Evolutionary conservation across 2,329 filamentous ascomycete species (phyloP), one percentile per base, ranked within the genome.

Genomic region (Simplicillium aogashimaense): DNA sequence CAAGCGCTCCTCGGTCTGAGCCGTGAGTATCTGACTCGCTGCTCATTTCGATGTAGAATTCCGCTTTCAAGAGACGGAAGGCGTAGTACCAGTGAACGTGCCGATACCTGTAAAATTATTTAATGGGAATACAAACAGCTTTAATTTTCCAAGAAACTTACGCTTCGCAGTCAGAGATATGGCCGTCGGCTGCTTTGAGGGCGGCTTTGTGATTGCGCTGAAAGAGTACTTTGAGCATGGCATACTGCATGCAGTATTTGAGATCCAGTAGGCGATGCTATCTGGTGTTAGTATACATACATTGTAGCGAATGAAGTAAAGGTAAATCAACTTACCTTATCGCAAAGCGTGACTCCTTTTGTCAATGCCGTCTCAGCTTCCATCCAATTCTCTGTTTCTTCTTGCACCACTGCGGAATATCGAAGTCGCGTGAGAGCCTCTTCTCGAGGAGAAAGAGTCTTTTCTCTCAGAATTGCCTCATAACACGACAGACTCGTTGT

Each of bases 221-320:
- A 48, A 81, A 85, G 42, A 86, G 65, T 2, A 84, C 72, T 48
- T 83, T 81, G 37, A 81, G 71, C 43, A 83, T 74, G 13, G 87
- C 64, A 54, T 86, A 85, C 47, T 86, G 76, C 72, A 87, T 86
- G 45, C 77, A 78, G 58, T 87, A 87, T 55, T 86, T 87, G 31
- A 88, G 59, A 49, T 89, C 84, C 18, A 59, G 53, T 43, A 66
- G 45, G 8, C 63, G 60, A 41, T 66, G 59, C 56, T 65, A n/a
- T 6, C 17, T 35, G 17, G 29, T 29, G 44, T 53, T 58, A 65
- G 52, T 56, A 55, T 33, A 25, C 20, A 25, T 9, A 25, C n/a
- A n/a, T n/a, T n/a, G 20, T 25, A 25, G 20, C 9, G 20, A 25
- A 25, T 25, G 20, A 25, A 9, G 6, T 25, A 6, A 25, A 25